Evolutionary conservation across 2,329 filamentous ascomycete species (phyloP).

Genomic region (Cytospora piceae): DNA sequence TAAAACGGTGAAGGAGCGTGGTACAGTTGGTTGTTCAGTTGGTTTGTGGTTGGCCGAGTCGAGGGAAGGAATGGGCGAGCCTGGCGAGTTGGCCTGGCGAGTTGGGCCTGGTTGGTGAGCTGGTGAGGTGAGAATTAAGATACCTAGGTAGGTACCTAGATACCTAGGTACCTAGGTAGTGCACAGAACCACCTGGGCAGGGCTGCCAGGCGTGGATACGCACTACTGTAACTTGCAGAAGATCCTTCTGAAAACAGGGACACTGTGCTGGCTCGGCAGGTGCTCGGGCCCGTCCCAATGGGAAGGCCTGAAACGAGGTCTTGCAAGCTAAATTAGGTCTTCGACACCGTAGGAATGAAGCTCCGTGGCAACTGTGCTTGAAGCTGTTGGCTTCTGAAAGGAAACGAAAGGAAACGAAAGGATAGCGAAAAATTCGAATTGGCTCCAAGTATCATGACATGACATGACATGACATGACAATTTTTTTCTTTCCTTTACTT

Average conservation of each 20-base stretch:
- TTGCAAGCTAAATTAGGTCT: conserved; percentile 12
- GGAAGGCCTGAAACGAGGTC: conserved; percentile 2
- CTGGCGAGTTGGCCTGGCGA: neutral
- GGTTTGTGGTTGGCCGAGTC: neutral
- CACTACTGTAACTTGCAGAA: neutral
- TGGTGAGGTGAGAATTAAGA: neutral
- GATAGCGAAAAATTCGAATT: neutral
- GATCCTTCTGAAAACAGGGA: neutral
- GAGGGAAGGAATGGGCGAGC: neutral
- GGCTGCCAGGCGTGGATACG: no score
- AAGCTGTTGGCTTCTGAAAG: neutral
- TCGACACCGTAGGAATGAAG: conserved; percentile 1
- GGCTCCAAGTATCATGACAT: neutral
- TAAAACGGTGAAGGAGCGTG: no score
- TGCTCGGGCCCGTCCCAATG: conserved; percentile 17
- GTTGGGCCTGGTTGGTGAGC: neutral
- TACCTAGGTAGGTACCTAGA: no score
- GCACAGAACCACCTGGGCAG: no score
- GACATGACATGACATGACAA: neutral
- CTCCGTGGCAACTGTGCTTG: conserved; percentile 6
- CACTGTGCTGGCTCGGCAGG: conserved; percentile 14
- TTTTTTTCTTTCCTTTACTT: neutral
- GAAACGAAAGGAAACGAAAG: conserved; percentile 9
- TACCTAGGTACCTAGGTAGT: no score
- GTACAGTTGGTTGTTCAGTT: neutral